Base-by-base conservation (phyloP, 1,284 basidiomycete genomes). In the Sporisorium sorghi region DNA sequence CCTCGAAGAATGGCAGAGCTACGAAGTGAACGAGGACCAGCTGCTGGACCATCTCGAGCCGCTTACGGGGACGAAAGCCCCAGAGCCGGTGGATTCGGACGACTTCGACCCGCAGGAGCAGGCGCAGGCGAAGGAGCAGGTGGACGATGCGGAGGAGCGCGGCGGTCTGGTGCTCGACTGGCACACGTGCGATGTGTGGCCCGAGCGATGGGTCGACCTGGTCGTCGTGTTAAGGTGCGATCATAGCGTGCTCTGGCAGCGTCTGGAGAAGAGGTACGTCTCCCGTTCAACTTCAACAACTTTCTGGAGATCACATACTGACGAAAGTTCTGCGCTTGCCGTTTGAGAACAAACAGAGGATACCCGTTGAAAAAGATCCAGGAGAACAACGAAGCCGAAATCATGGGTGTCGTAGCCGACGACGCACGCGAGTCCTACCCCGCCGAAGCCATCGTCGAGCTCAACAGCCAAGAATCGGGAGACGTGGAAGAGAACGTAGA, bases 361-460 rank as follows among this genome's bases (percentile, higher is more conserved):
- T 99, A 99, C 83, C 87, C 92, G 0, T 85, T 94, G 48, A 92
- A 93, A 83, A 99, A 99, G 86, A 93, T 99, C 11, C 92, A 95
- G 84, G 97, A 99, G 86, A 99, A 99, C 85, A 96, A 99, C 85
- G 91, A 95, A 78, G 94, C 95, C 10, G 96, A 99, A 86, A 99
- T 99, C 83, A 97, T 99, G 95, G 89, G 93, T 81, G 90, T 94
- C 35, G 91, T 97, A 24, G 86, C 92, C 10, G 91, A 93, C 46
- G 96, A 99, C 85, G 95, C 96, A 2, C 88, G 90, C 37, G 89
- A 90, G 40, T 92, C 92, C 0, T 99, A 98, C 85, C 89, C 91
- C 0, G 84, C 88, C 23, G 91, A 93, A 84, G 92, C 96, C 71
- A 89, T 99, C 32, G 91, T 98, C 23, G 93, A 94, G 83, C 87